A percentile compares a stretch with the other conserved stretches of the same genome.
phyloP scores from a whole-genome alignment of 2,329 filamentous ascomycete species.

The Ceratocystis cacaofunesta region DNA sequence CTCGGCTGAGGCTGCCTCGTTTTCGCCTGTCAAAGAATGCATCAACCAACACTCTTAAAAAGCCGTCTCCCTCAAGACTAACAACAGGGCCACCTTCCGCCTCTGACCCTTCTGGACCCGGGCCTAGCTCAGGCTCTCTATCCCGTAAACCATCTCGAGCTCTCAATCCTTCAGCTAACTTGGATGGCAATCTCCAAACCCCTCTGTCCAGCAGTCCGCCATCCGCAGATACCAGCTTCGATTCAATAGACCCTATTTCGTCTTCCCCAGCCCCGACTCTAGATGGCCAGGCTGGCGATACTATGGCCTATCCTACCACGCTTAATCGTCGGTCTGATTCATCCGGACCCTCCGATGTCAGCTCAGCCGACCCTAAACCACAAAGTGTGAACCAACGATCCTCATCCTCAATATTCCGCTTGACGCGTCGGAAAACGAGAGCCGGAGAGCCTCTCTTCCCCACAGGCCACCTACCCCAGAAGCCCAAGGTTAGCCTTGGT shows the following conservation, averaged over 20 bases:
- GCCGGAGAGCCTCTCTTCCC: constrained; percentile 68
- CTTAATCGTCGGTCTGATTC: constrained; percentile 41
- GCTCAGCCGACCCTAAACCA: constrained; percentile 42
- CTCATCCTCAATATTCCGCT: constrained; percentile 45
- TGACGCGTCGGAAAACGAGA: constrained; percentile 63
- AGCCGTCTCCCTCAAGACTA: neutral
- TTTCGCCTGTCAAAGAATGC: constrained; percentile 39
- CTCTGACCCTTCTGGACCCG: constrained; percentile 6
- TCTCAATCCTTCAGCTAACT: constrained; percentile 8
- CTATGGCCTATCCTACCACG: constrained; percentile 25
- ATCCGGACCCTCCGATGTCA: constrained; percentile 60
- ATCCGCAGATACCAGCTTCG: constrained; percentile 9
- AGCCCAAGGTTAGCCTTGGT: constrained; percentile 31
- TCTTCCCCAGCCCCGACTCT: constrained; percentile 7
- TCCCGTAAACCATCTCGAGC: constrained; percentile 12
- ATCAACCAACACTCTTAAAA: neutral
- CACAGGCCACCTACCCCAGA: constrained; percentile 68
- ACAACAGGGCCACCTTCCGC: neutral
- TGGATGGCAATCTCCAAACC: constrained; percentile 6
- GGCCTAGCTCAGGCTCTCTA: constrained; percentile 7
- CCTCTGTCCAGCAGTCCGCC: constrained; percentile 8
- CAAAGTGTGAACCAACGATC: constrained; percentile 8
- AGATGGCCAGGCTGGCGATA: constrained; percentile 32
- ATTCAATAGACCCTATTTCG: constrained; percentile 1
- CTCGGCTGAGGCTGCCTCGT: constrained; percentile 39